phyloP scores from a whole-genome alignment of 768 basidiomycete species.

The Boletales sp. region DNA sequence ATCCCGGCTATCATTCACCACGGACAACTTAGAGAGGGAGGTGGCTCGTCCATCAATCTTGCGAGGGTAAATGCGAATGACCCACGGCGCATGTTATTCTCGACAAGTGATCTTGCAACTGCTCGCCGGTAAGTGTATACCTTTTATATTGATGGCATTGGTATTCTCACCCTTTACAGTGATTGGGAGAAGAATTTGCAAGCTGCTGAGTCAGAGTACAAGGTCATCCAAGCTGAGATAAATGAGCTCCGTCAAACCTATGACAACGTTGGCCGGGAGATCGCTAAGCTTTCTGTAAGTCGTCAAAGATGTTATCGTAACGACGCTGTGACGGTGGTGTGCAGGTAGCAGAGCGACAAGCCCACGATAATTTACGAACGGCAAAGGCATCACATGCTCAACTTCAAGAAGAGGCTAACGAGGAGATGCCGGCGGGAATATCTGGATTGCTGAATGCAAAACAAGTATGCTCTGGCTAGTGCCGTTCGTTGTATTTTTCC shows the following conservation, averaged over 20 bases:
- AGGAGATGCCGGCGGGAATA: slow-evolving; percentile 65
- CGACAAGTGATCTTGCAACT: slow-evolving; percentile 45
- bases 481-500: neutral
- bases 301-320: neutral
- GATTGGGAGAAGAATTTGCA: slow-evolving; percentile 41
- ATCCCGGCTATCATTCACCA: neutral
- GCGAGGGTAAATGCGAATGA: slow-evolving; percentile 28
- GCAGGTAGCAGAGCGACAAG: slow-evolving; percentile 19
- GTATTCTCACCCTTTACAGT: slow-evolving; percentile 29
- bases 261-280: slow-evolving; percentile 24
- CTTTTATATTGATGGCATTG: neutral
- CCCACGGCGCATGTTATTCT: slow-evolving; percentile 47
- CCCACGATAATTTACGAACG: slow-evolving; percentile 22
- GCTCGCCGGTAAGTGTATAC: slow-evolving; percentile 42
- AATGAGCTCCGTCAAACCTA: slow-evolving; percentile 29
- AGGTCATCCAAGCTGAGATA: slow-evolving; percentile 24
- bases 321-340: neutral
- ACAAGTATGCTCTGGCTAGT: slow-evolving; percentile 36
- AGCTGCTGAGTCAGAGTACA: slow-evolving; percentile 37
- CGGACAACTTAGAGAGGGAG: slow-evolving; percentile 54
- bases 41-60: slow-evolving; percentile 50
- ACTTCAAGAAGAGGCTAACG: slow-evolving; percentile 60
- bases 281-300: slow-evolving; percentile 36
- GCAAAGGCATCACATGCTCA: slow-evolving; percentile 37
- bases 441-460: slow-evolving; percentile 52